Percentiles rank a stretch among this genome's conserved stretches.
Evolutionary conservation across 1,284 basidiomycete species (phyloP).

Genomic region (Boletus semigastroideus): DNA sequence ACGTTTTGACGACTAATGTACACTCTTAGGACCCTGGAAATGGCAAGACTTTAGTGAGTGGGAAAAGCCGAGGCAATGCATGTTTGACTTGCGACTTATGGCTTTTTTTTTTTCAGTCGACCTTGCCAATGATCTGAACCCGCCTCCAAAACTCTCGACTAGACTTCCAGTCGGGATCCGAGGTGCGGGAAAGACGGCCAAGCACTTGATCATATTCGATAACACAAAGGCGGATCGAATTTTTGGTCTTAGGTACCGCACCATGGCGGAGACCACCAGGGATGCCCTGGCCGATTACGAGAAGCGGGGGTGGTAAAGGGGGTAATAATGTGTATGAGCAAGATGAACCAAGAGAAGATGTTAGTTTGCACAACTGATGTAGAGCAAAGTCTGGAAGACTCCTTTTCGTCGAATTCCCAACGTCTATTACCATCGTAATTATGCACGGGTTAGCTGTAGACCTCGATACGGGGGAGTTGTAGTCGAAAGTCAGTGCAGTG

Average conservation of each 20-base stretch:
- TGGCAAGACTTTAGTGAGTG: slow-evolving; percentile 34
- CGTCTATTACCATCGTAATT: no score
- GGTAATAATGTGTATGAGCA: background rate
- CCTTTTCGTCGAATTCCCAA: no score
- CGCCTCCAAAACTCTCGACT: slow-evolving; percentile 21
- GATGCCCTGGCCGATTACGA: slow-evolving; percentile 46
- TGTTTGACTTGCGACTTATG: background rate
- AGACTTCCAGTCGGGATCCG: slow-evolving; percentile 30
- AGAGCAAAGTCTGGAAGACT: no score
- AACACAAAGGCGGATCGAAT: slow-evolving; percentile 41
- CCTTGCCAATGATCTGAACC: slow-evolving; percentile 28
- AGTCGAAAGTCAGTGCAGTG: no score
- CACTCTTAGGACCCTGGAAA: slow-evolving; percentile 22
- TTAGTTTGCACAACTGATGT: no score
- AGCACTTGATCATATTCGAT: slow-evolving; percentile 32
- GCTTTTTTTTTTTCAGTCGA: slow-evolving; percentile 20
- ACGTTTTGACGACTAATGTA: background rate
- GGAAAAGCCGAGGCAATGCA: background rate
- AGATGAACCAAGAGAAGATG: no score
- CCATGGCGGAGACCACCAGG: slow-evolving; percentile 41
- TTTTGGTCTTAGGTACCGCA: slow-evolving; percentile 47
- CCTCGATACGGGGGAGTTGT: no score
- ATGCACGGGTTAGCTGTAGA: no score
- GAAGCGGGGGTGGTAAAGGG: slow-evolving; percentile 35
- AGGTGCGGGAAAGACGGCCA: slow-evolving; percentile 37